Conservation (phyloP, 495 filamentous ascomycete species). For the Podospora conica region DNA sequence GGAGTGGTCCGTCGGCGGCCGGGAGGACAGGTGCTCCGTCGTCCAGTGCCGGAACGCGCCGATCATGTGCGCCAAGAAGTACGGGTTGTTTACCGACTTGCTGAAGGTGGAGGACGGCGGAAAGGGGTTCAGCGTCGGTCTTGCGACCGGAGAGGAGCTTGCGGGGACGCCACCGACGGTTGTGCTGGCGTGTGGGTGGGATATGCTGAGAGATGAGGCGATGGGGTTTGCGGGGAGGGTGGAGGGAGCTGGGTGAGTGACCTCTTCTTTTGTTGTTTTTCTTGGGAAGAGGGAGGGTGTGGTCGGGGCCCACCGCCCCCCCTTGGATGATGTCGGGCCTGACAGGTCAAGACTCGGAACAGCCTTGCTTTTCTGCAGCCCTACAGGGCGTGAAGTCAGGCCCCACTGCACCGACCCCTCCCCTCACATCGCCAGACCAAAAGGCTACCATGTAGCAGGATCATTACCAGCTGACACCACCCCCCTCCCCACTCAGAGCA, state of each 20-base stretch:
- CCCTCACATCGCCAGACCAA: background rate
- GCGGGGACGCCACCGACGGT: constrained; percentile 37
- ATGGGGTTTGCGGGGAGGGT: constrained; percentile 41
- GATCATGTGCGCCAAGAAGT: constrained; percentile 27
- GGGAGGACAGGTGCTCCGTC: constrained; percentile 33
- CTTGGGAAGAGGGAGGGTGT: background rate
- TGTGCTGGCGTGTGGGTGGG: constrained; percentile 42
- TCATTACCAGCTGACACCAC: background rate
- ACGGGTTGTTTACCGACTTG: constrained; percentile 31
- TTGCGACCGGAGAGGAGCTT: constrained; percentile 36
- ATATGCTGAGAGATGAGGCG: constrained; percentile 44
- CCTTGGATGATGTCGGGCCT: too few relatives aligned
- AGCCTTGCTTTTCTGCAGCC: too few relatives aligned
- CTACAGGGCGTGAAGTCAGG: too few relatives aligned
- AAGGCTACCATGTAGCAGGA: background rate
- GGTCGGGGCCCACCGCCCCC: too few relatives aligned
- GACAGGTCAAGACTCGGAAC: too few relatives aligned
- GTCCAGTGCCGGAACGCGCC: constrained; percentile 39
- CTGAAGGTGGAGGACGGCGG: constrained; percentile 28
- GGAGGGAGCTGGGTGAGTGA: constrained; percentile 41
- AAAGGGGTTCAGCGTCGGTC: constrained; percentile 35
- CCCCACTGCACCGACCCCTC: too few relatives aligned
- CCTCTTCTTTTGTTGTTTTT: background rate
- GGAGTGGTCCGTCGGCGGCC: constrained; percentile 16
- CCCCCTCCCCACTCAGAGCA: constrained; percentile 9